These are phyloP conservation scores for Cystobasidium ongulense DNA, from an alignment of 768 basidiomycete genomes.

Conservation along the genomic window DNA sequence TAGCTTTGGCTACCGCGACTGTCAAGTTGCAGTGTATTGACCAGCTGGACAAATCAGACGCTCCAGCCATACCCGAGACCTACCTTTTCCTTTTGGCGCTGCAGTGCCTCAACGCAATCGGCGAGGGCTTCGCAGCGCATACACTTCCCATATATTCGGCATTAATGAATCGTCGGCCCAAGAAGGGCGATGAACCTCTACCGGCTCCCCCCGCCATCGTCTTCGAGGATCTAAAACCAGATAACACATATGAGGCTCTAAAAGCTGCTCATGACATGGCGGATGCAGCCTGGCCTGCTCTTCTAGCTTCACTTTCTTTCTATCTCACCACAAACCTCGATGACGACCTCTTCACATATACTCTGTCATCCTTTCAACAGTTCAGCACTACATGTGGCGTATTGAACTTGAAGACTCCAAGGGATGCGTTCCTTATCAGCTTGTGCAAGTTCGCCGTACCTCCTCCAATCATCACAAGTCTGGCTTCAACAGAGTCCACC, in stretches of 20 bases:
- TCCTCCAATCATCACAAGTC: conserved; percentile 70
- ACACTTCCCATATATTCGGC: conserved; percentile 66
- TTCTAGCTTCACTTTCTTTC: conserved; percentile 82
- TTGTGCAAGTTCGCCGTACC: conserved; percentile 92
- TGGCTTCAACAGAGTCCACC: conserved; percentile 51
- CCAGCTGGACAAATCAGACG: conserved; percentile 93
- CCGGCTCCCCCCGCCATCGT: conserved; percentile 60
- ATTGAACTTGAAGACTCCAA: conserved; percentile 72
- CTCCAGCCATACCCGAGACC: conserved; percentile 82
- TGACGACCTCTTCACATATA: conserved; percentile 81
- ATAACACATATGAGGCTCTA: conserved; percentile 56
- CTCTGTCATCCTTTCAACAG: conserved; percentile 69
- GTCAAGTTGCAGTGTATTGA: conserved; percentile 96
- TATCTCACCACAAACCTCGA: conserved; percentile 83
- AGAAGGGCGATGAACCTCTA: conserved; percentile 39
- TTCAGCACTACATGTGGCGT: conserved; percentile 82
- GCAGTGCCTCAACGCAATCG: conserved; percentile 75
- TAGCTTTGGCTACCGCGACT: conserved; percentile 42
- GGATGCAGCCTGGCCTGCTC: conserved; percentile 80
- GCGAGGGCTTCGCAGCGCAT: conserved; percentile 71
- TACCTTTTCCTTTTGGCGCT: conserved; percentile 88
- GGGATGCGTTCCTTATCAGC: conserved; percentile 84
- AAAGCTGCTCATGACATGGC: conserved; percentile 66
- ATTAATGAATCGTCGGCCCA: conserved; percentile 51
- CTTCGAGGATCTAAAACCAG: conserved; percentile 52